These are phyloP conservation scores for Scortechinia acanthostroma DNA, from an alignment of 2,329 filamentous ascomycete genomes.

Conservation along the genomic window DNA sequence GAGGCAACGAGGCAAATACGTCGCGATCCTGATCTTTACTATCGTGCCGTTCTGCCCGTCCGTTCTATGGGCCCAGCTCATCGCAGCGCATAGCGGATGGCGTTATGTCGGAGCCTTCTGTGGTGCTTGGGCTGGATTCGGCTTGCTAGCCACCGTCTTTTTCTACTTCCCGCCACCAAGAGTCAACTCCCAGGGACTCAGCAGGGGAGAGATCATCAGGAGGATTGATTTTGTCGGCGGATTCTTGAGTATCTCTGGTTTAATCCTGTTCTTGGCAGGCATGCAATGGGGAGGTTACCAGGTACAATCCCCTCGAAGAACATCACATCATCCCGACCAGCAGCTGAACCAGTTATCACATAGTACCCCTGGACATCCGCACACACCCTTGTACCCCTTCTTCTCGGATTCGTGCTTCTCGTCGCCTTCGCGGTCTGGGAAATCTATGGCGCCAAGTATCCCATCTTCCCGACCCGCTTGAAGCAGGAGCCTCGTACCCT, in stretches of 20 bases:
- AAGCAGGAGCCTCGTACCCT: conserved; percentile 37
- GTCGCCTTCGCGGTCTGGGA: conserved; percentile 25
- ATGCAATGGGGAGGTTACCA: conserved; percentile 28
- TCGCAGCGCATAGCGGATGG: conserved; percentile 38
- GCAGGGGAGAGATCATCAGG: conserved; percentile 26
- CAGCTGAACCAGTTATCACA: not conserved
- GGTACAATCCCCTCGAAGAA: too few relatives aligned
- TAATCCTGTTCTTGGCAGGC: conserved; percentile 41
- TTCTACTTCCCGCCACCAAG: conserved; percentile 45
- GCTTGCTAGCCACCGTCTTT: conserved; percentile 37
- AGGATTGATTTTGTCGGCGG: conserved; percentile 42
- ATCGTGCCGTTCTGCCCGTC: conserved; percentile 57
- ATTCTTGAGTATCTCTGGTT: conserved; percentile 35
- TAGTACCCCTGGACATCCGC: conserved; percentile 24
- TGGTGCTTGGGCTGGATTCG: conserved; percentile 39
- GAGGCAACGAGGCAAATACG: conserved; percentile 55
- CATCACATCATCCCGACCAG: conserved; percentile 4
- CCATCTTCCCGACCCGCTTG: conserved; percentile 30
- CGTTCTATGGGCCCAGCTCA: conserved; percentile 50
- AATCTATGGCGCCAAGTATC: conserved; percentile 23
- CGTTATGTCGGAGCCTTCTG: conserved; percentile 44
- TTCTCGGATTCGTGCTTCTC: conserved; percentile 27
- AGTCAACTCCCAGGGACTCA: conserved; percentile 27
- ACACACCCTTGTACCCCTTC: conserved; percentile 26
- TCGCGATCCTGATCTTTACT: conserved; percentile 49